Conservation (phyloP, 805 yeast genomes). For the Aciculoconidium aculeatum region DNA sequence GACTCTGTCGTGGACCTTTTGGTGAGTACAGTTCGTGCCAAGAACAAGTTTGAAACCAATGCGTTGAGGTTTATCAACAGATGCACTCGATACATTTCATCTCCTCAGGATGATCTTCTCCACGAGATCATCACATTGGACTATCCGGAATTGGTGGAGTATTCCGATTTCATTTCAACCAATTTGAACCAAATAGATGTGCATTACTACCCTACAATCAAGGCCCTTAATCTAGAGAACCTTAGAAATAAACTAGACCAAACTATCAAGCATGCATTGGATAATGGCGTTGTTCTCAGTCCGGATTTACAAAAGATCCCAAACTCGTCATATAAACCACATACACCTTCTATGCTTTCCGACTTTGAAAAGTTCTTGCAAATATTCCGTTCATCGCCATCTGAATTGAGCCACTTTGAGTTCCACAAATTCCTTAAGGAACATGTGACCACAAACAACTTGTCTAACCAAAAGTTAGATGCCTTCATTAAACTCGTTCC, state of each 20-base stretch:
- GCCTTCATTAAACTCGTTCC: slow-evolving; percentile 14
- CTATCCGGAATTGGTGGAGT: slow-evolving; percentile 11
- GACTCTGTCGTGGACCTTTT: slow-evolving; percentile 7
- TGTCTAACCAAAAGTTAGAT: slow-evolving; percentile 7
- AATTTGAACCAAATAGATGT: slow-evolving; percentile 12
- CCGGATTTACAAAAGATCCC: no score
- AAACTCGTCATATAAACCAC: no score
- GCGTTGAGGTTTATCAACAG: slow-evolving; percentile 25
- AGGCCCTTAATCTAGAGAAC: slow-evolving; percentile 9
- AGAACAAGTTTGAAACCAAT: slow-evolving; percentile 26
- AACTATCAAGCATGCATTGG: no score
- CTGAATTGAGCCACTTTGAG: slow-evolving; percentile 8
- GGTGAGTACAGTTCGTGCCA: slow-evolving; percentile 13
- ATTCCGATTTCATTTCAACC: slow-evolving; percentile 8
- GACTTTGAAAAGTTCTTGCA: slow-evolving; percentile 1
- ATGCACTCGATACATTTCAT: slow-evolving; percentile 9
- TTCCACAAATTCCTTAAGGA: slow-evolving; percentile 8
- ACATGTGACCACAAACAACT: slow-evolving; percentile 6
- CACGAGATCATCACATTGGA: slow-evolving; percentile 10
- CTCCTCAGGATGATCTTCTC: slow-evolving; percentile 5
- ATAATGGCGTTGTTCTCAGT: no score
- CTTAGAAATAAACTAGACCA: slow-evolving; percentile 6
- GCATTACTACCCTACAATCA: slow-evolving; percentile 10
- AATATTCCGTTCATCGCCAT: slow-evolving; percentile 1
- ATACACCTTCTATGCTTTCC: neutral